Conservation (phyloP, 768 basidiomycete species). For the Termitomyces sp. region DNA sequence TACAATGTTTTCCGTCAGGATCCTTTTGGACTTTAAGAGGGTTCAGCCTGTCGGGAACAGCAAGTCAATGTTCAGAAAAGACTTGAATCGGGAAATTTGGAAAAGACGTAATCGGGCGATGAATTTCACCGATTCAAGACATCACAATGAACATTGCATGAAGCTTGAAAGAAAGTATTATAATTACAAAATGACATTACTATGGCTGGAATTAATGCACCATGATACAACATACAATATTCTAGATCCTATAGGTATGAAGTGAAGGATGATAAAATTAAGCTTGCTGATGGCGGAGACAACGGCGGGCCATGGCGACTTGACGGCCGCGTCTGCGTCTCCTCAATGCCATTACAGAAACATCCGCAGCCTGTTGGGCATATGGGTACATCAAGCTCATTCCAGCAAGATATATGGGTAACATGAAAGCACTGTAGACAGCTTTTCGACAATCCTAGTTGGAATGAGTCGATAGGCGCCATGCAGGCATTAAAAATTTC, state of each 20-base stretch:
- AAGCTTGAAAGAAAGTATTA: no score
- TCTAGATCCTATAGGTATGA: neutral
- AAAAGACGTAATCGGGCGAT: no score
- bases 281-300: slow-evolving; percentile 10
- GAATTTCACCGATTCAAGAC: no score
- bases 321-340: slow-evolving; percentile 15
- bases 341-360: slow-evolving; percentile 36
- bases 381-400: slow-evolving; percentile 38
- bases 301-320: slow-evolving; percentile 12
- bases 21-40: no score
- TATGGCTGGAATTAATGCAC: no score
- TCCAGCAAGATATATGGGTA: slow-evolving; percentile 28
- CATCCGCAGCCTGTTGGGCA: slow-evolving; percentile 73
- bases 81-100: no score
- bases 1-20: no score
- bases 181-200: no score
- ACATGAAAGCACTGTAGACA: slow-evolving; percentile 62
- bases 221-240: no score
- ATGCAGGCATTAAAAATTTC: neutral
- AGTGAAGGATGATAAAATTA: slow-evolving; percentile 7
- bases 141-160: no score
- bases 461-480: neutral
- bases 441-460: slow-evolving; percentile 57
- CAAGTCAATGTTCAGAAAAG: no score
- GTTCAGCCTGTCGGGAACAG: no score